phyloP scores from a whole-genome alignment of 2,329 filamentous ascomycete genomes.

The Orbilia brochopaga region DNA sequence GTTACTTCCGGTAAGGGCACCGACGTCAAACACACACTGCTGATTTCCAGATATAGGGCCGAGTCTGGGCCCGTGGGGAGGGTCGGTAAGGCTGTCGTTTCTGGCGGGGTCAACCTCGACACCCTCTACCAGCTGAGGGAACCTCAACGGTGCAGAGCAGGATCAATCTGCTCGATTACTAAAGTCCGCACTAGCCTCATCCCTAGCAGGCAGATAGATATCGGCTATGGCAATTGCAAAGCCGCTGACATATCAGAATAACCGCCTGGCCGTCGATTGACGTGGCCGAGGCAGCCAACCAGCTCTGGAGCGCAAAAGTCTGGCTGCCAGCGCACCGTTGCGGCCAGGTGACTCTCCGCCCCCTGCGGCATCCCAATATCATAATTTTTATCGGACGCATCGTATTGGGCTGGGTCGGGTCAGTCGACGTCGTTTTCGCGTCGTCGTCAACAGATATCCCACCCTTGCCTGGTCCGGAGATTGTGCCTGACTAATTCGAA shows the following conservation, averaged over 20 bases:
- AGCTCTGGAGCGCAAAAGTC: background rate
- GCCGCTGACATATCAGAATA: background rate
- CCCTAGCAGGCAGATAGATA: background rate
- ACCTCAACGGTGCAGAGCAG: background rate
- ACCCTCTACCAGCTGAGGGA: slow-evolving; percentile 7
- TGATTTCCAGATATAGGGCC: background rate
- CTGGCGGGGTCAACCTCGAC: slow-evolving; percentile 38
- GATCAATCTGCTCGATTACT: background rate
- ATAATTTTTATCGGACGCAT: no score
- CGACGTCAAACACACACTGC: background rate
- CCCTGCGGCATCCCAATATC: background rate
- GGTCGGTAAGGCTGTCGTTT: slow-evolving; percentile 25
- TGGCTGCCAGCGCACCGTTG: background rate
- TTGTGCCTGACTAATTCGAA: background rate
- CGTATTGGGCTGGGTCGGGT: no score
- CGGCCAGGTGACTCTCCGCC: background rate
- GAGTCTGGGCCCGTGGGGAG: background rate
- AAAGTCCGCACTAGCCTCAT: background rate
- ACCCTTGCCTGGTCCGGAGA: background rate
- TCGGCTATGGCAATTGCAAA: background rate
- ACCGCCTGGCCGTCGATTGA: background rate
- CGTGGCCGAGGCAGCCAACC: background rate
- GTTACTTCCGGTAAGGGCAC: background rate
- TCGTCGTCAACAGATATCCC: background rate
- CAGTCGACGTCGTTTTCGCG: background rate